Base-by-base conservation (phyloP, 2,329 filamentous ascomycete species). In the Fusarium coffeatum region DNA sequence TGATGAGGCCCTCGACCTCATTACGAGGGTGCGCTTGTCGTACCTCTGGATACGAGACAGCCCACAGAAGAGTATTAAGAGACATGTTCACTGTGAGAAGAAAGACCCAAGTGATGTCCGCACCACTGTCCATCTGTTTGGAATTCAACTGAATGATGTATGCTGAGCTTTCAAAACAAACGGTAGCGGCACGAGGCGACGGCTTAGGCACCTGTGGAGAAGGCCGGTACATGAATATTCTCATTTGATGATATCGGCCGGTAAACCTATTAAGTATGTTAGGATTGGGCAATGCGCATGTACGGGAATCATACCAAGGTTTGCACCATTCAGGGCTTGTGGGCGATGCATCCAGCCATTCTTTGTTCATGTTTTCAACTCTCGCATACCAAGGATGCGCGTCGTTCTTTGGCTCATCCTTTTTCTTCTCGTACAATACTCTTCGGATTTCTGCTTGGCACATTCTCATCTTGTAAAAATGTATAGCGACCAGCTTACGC, bases 81-180 rank as follows among this genome's bases (percentile, higher is more conserved):
- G 93, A 90, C 89, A 97, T 96, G 82, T 97, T 98, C 42, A 98
- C 87, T 22, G 92, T 90, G 62, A 97, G 87, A 2, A 97, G 89
- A 76, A 97, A 97, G 45, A 97, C 91, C 95, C 95, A 98, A 1
- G 94, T 98, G 64, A 98, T 85, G 76, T 98, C 95, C 13, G 89
- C 90, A 16, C 88, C 87, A 18, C 87, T 89, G 70, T 91, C 88
- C 76, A 97, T 91, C 78, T 97, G 94, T 74, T 92, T 90, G 76
- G 89, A 89, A 46, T 94, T 91, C 77, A 95, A 89, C 70, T 90
- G 87, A 73, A 98, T 93, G 76, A 97, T 94, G 79, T 89, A 93
- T 13, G 90, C 86, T 48, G 93, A 90, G 42, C 93, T 94, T 47
- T 96, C 90, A 76, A 92, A 98, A 77, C 94, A 98, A 72, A 89